Evolutionary conservation across 345 rosid genomes (phyloP), one percentile per base, ranked within the genome.

Genomic region (Camelina sativa): DNA sequence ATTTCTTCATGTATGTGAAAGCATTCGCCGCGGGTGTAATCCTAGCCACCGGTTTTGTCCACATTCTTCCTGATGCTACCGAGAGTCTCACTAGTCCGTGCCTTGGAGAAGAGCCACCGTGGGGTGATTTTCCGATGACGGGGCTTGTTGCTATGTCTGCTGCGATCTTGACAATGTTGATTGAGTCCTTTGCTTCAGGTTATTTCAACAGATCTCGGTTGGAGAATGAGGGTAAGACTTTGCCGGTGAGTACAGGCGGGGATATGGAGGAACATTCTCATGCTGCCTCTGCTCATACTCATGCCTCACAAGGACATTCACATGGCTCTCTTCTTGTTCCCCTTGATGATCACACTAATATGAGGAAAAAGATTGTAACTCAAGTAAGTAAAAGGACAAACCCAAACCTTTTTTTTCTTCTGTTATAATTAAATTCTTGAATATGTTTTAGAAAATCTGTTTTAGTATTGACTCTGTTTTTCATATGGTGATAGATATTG

Each of bases 1-100:
- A 87, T 57, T 16, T 82, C 11, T 89, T 87, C 85, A 84, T 86
- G 82, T 77, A 80, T 76, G 79, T 91, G 20, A 87, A 85, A 70
- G 88, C 91, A 3, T 87, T 86, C 48, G 91, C 92, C 1, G 87
- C 94, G 0, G 94, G 92, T 6, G 91, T 86, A 16, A 91, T 87
- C 37, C 73, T 88, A 7, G 82, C 88, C n/a, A 87, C 94, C 1
- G 87, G 92, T 5, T 87, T 86, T 72, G 47, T 91, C 35, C 94
- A 89, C 82, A 80, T 86, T 11, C 84, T 91, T 4, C 90, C 95
- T 0, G 86, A 87, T 1, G 86, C 94, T 1, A 86, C 85, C n/a
- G 79, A 85, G 4, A 73, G 62, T 50, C 76, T 88, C 66, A 82
- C 86, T 48, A 85, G 89, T 10, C 83, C 91, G 3, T 85, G 88